Evolutionary conservation across 2,329 filamentous ascomycete species (phyloP), one percentile per base, ranked within the genome.

Genomic region (Neofusicoccum kwambonambiense): DNA sequence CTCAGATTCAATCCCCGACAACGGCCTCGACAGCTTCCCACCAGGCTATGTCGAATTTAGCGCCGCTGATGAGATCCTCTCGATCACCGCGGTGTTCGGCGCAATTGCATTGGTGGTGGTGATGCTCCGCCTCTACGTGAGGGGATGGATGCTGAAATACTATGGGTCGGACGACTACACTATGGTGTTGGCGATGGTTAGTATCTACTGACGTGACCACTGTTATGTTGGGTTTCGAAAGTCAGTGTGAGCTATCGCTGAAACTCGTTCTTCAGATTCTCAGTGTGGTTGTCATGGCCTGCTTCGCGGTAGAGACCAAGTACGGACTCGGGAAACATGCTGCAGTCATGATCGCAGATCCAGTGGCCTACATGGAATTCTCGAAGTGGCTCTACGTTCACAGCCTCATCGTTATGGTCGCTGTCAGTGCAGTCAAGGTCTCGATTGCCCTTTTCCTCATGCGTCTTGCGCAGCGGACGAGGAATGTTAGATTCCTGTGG

Each of bases 101-200:
- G 69, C 72, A 0, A 47, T 78, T 12, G 78, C 81, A 1, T 69
- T 76, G 0, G 56, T 81, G 9, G 71, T 76, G 1, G 78, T 83
- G 1, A 6, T 76, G 4, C 70, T 79, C n/a, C 78, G 82, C 35
- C 70, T 79, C 39, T 83, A 82, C 65, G 83, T 84, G 31, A 78
- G 84, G 11, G 31, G 78, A 2, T 69, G 71, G 11, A 78, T 85
- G 71, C 76, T 86, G 50, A 81, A 78, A 27, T 80, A 80, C 34
- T 75, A 82, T 50, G 82, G 83, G 1, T 68, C 75, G 27, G 84
- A 86, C 74, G 84, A 85, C 69, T 81, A 75, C 65, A 67, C 79
- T 2, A 83, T 84, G 69, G 57, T 79, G 1, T 65, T 72, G 3
- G 77, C 81, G 3, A 75, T 77, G 73, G 74, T 83, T 68, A 67